A percentile compares a stretch with the other conserved stretches of the same genome.
These are phyloP conservation scores for Scutellaria galericulata DNA, from an alignment of 257 asterid genomes.

Conservation along the genomic window DNA sequence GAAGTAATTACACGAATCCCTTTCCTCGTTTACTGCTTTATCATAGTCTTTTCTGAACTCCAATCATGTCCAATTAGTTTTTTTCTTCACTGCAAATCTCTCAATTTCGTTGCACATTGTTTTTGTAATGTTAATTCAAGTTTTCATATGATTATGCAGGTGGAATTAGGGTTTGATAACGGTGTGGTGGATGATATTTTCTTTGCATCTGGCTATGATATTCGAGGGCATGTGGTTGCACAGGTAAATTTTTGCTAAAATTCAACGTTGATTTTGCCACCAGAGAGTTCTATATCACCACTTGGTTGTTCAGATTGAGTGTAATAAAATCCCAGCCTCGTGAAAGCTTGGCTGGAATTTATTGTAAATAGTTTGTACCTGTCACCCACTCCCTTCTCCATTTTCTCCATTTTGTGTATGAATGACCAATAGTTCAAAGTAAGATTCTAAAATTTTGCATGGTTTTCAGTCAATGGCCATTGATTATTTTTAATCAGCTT, in stretches of 20 bases:
- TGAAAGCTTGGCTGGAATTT: background rate
- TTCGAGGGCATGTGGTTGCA: constrained; percentile 87
- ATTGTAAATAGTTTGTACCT: constrained; percentile 12
- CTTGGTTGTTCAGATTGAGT: constrained; percentile 31
- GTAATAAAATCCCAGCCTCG: constrained; percentile 12
- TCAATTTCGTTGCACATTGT: constrained; percentile 8
- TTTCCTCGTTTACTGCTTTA: constrained; percentile 27
- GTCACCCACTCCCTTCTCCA: constrained; percentile 12
- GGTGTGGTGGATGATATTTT: constrained; percentile 69
- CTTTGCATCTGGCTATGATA: constrained; percentile 81
- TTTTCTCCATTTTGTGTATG: background rate
- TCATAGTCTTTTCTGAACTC: constrained; percentile 23
- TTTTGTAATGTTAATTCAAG: constrained; percentile 14
- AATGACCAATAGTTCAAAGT: background rate
- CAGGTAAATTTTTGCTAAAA: constrained; percentile 61
- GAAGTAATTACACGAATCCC: constrained; percentile 57
- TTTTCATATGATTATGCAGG: constrained; percentile 57
- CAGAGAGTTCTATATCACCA: constrained; percentile 4
- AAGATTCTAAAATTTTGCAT: background rate
- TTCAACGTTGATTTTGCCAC: constrained; percentile 19
- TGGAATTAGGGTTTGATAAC: constrained; percentile 76
- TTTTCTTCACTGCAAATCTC: constrained; percentile 9
- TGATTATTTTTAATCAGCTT: constrained; percentile 14
- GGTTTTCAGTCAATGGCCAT: constrained; percentile 2
- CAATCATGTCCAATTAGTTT: constrained; percentile 6